These are phyloP conservation scores for Orbilia brochopaga DNA, from an alignment of 2,329 filamentous ascomycete genomes.

Conservation along the genomic window DNA sequence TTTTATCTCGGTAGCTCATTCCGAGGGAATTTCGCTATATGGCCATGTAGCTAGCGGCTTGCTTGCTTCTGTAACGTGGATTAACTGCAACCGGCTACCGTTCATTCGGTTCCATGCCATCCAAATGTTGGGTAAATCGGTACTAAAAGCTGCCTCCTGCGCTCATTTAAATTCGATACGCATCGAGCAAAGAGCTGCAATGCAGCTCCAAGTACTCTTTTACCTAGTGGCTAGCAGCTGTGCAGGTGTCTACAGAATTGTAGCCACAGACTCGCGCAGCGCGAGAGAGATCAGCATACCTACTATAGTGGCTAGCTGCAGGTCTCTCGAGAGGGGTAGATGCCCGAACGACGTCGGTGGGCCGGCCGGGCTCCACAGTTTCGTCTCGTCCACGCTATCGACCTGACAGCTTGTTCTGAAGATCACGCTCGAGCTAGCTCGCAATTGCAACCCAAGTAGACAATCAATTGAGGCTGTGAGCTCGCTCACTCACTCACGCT, in stretches of 20 bases:
- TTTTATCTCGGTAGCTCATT: slow-evolving; percentile 43
- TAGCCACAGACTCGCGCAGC: no score
- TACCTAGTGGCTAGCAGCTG: no score
- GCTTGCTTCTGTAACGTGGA: background rate
- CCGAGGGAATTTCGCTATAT: slow-evolving; percentile 51
- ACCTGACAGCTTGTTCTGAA: slow-evolving; percentile 1
- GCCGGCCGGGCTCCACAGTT: background rate
- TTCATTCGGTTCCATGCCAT: slow-evolving; percentile 39
- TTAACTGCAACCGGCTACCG: slow-evolving; percentile 3
- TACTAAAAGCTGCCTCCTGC: no score
- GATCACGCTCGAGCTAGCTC: background rate
- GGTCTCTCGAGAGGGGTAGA: slow-evolving; percentile 4
- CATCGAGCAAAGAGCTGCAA: slow-evolving; percentile 41
- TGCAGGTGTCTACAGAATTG: no score
- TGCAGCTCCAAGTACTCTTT: no score
- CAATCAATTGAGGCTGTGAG: no score
- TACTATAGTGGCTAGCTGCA: no score
- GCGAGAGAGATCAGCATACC: no score
- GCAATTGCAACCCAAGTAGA: no score
- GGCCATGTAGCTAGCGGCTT: slow-evolving; percentile 2
- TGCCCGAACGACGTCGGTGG: slow-evolving; percentile 12
- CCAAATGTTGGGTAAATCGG: slow-evolving; percentile 45
- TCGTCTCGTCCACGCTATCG: no score
- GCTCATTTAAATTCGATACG: slow-evolving; percentile 4
- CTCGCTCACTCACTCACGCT: no score